phyloP scores from a whole-genome alignment of 2,329 filamentous ascomycete genomes.

The Fusarium humuli region DNA sequence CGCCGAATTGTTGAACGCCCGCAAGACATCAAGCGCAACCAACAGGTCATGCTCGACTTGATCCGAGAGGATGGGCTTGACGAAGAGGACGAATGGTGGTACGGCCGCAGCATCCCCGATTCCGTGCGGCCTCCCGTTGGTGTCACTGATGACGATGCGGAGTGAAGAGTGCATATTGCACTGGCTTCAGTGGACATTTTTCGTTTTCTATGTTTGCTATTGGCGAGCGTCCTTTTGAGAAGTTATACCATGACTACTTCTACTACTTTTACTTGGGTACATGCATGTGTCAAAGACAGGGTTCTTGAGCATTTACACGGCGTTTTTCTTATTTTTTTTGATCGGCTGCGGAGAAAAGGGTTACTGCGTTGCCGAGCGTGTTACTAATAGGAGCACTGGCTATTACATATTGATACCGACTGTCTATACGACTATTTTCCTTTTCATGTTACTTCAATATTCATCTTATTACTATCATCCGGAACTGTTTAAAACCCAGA shows the following conservation, averaged over 20 bases:
- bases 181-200: slow-evolving; percentile 21
- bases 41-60: slow-evolving; percentile 71
- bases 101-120: slow-evolving; percentile 65
- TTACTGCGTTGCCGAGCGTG: slow-evolving; percentile 30
- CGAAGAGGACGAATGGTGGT: slow-evolving; percentile 73
- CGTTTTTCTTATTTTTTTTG: slow-evolving; percentile 33
- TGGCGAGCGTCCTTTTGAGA: slow-evolving; percentile 28
- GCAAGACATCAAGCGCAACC: slow-evolving; percentile 72
- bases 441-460: slow-evolving; percentile 13
- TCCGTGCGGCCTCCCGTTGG: slow-evolving; percentile 64
- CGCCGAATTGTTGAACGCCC: slow-evolving; percentile 68
- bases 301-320: slow-evolving; percentile 49
- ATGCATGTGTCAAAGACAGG: slow-evolving; percentile 42
- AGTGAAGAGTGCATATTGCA: slow-evolving; percentile 42
- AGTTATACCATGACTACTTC: slow-evolving; percentile 27
- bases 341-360: slow-evolving; percentile 39
- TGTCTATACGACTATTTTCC: slow-evolving; percentile 35
- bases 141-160: slow-evolving; percentile 64
- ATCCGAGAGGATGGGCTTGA: slow-evolving; percentile 70
- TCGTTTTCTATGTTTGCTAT: slow-evolving; percentile 29
- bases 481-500: neutral
- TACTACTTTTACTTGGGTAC: slow-evolving; percentile 32
- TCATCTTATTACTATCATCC: slow-evolving; percentile 1
- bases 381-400: slow-evolving; percentile 36
- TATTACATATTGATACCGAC: slow-evolving; percentile 43